Conservation (phyloP, 768 basidiomycete species). For the Tricholoma flavovirens region DNA sequence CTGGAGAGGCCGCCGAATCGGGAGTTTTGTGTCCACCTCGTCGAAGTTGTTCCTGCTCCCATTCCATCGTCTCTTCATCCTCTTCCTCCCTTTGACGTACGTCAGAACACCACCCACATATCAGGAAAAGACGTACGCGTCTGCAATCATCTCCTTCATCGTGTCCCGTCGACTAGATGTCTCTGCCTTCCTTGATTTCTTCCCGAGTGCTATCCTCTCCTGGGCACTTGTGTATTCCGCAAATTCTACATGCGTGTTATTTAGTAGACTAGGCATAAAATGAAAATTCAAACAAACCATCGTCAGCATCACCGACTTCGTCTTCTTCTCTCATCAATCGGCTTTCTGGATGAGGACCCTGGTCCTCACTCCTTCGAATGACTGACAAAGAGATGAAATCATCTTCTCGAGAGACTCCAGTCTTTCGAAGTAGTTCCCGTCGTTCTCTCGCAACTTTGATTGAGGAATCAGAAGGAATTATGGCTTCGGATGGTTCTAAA, state of each 20-base stretch:
- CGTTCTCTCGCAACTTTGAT: constrained; percentile 72
- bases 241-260: constrained; percentile 47
- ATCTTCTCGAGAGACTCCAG: constrained; percentile 41
- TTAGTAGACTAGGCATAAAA: not conserved
- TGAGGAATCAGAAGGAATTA: constrained; percentile 66
- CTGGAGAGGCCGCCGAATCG: constrained; percentile 23
- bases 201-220: constrained; percentile 80
- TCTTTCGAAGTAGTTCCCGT: constrained; percentile 59
- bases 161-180: constrained; percentile 58
- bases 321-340: constrained; percentile 81
- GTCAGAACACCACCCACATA: not conserved
- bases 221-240: constrained; percentile 86
- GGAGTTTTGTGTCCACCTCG: constrained; percentile 58
- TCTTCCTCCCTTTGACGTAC: constrained; percentile 45
- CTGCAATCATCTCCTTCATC: constrained; percentile 78
- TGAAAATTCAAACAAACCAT: constrained; percentile 47
- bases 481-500: constrained; percentile 27
- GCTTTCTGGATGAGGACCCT: constrained; percentile 82
- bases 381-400: constrained; percentile 81
- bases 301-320: constrained; percentile 82
- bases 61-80: constrained; percentile 80
- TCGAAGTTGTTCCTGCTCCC: constrained; percentile 80
- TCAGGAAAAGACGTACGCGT: constrained; percentile 50
- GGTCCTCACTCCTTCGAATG: constrained; percentile 44
- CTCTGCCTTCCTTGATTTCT: constrained; percentile 71